A percentile compares a stretch with the other conserved stretches of the same genome.
Evolutionary conservation across 192 early-diverging fungal genomes (phyloP).

Genomic region (Linnemannia exigua): DNA sequence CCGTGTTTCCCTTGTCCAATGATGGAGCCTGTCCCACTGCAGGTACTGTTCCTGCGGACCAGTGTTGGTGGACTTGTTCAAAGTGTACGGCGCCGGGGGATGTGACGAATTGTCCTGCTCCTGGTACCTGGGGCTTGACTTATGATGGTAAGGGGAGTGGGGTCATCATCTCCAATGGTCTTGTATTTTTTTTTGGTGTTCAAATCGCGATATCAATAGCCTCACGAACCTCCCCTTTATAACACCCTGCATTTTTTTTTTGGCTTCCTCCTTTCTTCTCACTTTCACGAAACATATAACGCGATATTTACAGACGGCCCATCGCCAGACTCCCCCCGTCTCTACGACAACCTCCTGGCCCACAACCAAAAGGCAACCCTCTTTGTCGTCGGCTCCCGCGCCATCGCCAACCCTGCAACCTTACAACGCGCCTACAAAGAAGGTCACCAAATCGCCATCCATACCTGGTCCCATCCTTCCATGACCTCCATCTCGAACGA

Average conservation of each 20-base stretch:
- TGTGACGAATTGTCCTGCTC: constrained; percentile 57
- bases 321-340: constrained; percentile 54
- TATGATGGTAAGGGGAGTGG: constrained; percentile 53
- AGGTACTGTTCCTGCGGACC: constrained; percentile 32
- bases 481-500: constrained; percentile 66
- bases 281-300: too few species aligned
- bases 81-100: constrained; percentile 40
- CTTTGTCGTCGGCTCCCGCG: constrained; percentile 65
- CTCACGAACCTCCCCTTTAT: too few species aligned
- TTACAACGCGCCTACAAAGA: constrained; percentile 41
- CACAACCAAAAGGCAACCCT: constrained; percentile 64
- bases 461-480: constrained; percentile 70
- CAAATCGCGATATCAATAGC: too few species aligned
- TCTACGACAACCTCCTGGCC: constrained; percentile 60
- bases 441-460: constrained; percentile 62
- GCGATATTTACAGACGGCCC: constrained; percentile 63
- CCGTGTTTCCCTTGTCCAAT: constrained; percentile 54
- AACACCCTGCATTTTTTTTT: too few species aligned
- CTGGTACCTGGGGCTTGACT: constrained; percentile 65
- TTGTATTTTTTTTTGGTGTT: too few species aligned
- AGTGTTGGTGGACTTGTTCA: constrained; percentile 66
- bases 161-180: too few species aligned
- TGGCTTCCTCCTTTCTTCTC: background rate
- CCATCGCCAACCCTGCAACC: constrained; percentile 51
- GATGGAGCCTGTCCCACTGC: constrained; percentile 25